phyloP scores from a whole-genome alignment of 768 basidiomycete genomes.

The Candolleomyces eurysporus region DNA sequence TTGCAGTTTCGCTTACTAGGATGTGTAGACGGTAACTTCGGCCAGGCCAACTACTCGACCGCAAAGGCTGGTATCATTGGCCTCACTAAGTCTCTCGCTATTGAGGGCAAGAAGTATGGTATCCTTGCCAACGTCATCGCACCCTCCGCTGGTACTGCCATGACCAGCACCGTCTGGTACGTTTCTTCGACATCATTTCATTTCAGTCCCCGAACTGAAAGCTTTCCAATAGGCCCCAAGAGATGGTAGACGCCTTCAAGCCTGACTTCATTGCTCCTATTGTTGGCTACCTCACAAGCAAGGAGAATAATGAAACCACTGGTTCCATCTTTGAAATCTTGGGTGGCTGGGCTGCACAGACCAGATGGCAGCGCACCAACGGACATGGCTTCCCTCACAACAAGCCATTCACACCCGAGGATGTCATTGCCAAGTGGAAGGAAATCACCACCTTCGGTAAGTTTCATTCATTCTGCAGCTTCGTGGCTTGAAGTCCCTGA shows the following conservation, averaged over 20 bases:
- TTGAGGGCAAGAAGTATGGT: conserved; percentile 90
- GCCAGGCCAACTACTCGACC: conserved; percentile 92
- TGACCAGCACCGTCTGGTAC: conserved; percentile 83
- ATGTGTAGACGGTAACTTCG: conserved; percentile 83
- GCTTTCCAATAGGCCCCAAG: conserved; percentile 51
- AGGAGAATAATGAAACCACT: conserved; percentile 69
- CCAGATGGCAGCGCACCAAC: conserved; percentile 88
- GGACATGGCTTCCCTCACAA: conserved; percentile 87
- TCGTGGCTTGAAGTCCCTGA: not conserved
- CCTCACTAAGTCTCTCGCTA: conserved; percentile 83
- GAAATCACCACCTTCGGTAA: conserved; percentile 81
- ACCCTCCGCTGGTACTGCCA: conserved; percentile 86
- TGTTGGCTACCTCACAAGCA: conserved; percentile 74
- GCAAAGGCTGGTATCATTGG: conserved; percentile 93
- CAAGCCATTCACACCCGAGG: conserved; percentile 74
- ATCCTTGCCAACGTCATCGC: conserved; percentile 89
- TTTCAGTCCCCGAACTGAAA: not conserved
- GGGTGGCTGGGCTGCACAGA: conserved; percentile 91
- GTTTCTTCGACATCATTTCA: conserved; percentile 16
- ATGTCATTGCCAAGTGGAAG: conserved; percentile 76
- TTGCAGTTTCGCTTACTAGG: not conserved
- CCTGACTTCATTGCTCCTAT: conserved; percentile 92
- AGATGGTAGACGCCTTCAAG: conserved; percentile 90
- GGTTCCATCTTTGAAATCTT: conserved; percentile 82
- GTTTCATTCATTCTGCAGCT: conserved; percentile 17